These are phyloP conservation scores for Selaginella tamariscina DNA, from an alignment of 75 land plant genomes.

Conservation along the genomic window DNA sequence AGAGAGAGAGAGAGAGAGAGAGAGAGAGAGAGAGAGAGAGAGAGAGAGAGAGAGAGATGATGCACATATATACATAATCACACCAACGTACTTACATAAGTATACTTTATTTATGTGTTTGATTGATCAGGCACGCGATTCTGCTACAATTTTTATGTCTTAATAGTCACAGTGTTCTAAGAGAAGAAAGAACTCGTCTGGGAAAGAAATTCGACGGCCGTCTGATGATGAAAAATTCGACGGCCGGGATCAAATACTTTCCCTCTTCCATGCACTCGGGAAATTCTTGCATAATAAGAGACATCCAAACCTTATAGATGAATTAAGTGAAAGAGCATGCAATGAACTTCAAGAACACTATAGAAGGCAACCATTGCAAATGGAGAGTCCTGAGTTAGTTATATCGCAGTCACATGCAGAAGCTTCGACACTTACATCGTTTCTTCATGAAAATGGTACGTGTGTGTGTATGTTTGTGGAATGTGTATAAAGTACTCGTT, in stretches of 20 bases:
- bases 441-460: slow-evolving; percentile 84
- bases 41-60: no score
- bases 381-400: slow-evolving; percentile 73
- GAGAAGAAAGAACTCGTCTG: neutral
- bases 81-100: no score
- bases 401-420: slow-evolving; percentile 76
- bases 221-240: neutral
- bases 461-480: neutral
- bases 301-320: slow-evolving; percentile 21
- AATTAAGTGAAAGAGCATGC: slow-evolving; percentile 11
- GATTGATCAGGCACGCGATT: slow-evolving; percentile 79
- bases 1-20: no score
- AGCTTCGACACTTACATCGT: slow-evolving; percentile 47
- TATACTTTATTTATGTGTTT: no score
- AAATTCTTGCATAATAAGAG: slow-evolving; percentile 94
- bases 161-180: slow-evolving; percentile 7
- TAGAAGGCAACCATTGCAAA: slow-evolving; percentile 53
- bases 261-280: slow-evolving; percentile 91
- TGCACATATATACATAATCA: no score
- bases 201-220: neutral
- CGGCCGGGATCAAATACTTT: slow-evolving; percentile 66
- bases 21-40: no score
- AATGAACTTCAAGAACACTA: slow-evolving; percentile 32
- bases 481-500: neutral
- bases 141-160: slow-evolving; percentile 55